phyloP scores from a whole-genome alignment of 2,329 filamentous ascomycete genomes.

The Ambrosiella beaveri region DNA sequence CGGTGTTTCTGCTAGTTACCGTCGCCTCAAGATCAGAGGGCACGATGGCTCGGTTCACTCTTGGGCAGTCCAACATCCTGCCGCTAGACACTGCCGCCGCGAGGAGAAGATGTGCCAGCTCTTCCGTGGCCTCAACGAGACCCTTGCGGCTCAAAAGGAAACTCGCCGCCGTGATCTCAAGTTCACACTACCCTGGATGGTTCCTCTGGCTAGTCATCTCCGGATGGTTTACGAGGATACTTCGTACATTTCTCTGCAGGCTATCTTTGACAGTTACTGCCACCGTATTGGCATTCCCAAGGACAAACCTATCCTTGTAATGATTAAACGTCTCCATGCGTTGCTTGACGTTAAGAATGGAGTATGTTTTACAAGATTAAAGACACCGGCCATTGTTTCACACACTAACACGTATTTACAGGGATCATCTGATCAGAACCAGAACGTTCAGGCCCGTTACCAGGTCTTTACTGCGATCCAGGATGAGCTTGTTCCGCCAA shows the following conservation, averaged over 20 bases:
- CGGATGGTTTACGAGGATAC: constrained; percentile 90
- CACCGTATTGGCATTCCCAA: constrained; percentile 72
- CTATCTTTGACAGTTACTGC: constrained; percentile 92
- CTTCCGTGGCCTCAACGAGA: constrained; percentile 94
- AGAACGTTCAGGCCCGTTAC: constrained; percentile 63
- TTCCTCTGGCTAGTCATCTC: constrained; percentile 86
- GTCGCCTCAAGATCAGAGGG: constrained; percentile 85
- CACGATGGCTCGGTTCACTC: constrained; percentile 95
- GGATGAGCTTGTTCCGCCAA: constrained; percentile 77
- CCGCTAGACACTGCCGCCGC: constrained; percentile 74
- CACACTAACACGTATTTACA: constrained; percentile 13
- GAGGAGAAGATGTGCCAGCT: constrained; percentile 92
- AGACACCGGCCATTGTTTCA: neutral
- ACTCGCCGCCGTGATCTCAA: constrained; percentile 82
- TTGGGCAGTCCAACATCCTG: constrained; percentile 92
- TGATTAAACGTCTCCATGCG: constrained; percentile 79
- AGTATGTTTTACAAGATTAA: constrained; percentile 24
- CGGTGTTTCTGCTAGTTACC: constrained; percentile 77
- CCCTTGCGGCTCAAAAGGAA: constrained; percentile 82
- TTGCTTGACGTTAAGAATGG: constrained; percentile 51
- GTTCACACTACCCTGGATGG: constrained; percentile 90
- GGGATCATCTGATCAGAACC: constrained; percentile 16
- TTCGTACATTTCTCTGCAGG: constrained; percentile 86
- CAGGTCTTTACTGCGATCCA: constrained; percentile 94
- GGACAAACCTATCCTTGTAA: constrained; percentile 88